Percentiles rank a stretch among this genome's conserved stretches.
Conservation (phyloP, 345 rosid species). For the Salix koriyanagi region DNA sequence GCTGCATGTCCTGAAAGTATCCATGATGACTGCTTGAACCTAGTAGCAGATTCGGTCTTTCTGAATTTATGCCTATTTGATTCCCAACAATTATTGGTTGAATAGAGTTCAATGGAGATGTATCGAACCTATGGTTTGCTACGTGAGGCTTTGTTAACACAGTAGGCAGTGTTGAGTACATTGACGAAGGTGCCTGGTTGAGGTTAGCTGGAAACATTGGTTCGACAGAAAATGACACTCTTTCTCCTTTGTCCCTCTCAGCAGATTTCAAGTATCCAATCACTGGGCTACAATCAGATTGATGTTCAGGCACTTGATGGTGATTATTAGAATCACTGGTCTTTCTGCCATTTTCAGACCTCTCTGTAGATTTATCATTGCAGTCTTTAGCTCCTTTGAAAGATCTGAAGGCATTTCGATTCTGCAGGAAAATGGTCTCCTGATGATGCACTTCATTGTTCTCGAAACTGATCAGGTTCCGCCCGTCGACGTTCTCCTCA, state of each 20-base stretch:
- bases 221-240: constrained; percentile 14
- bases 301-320: constrained; percentile 11
- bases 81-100: constrained; percentile 28
- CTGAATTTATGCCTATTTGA: constrained; percentile 11
- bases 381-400: constrained; percentile 7
- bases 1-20: constrained; percentile 29
- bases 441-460: constrained; percentile 2
- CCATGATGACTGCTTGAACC: constrained; percentile 31
- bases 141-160: constrained; percentile 13
- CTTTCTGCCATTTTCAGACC: constrained; percentile 23
- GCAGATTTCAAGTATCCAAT: constrained; percentile 11
- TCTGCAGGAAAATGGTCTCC: constrained; percentile 14
- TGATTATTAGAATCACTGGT: constrained; percentile 6
- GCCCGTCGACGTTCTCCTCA: constrained; percentile 10
- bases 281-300: constrained; percentile 15
- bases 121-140: constrained; percentile 27
- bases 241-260: constrained; percentile 20
- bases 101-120: constrained; percentile 21
- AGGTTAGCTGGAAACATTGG: constrained; percentile 19
- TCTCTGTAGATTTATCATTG: constrained; percentile 11
- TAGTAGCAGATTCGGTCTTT: constrained; percentile 19
- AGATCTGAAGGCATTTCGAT: constrained; percentile 5
- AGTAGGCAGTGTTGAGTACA: constrained; percentile 30
- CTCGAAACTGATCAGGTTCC: constrained; percentile 14
- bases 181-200: constrained; percentile 31